A percentile compares a stretch with the other conserved stretches of the same genome.
Conservation (phyloP, 495 filamentous ascomycete species). For the Chlorociboria aeruginascens region DNA sequence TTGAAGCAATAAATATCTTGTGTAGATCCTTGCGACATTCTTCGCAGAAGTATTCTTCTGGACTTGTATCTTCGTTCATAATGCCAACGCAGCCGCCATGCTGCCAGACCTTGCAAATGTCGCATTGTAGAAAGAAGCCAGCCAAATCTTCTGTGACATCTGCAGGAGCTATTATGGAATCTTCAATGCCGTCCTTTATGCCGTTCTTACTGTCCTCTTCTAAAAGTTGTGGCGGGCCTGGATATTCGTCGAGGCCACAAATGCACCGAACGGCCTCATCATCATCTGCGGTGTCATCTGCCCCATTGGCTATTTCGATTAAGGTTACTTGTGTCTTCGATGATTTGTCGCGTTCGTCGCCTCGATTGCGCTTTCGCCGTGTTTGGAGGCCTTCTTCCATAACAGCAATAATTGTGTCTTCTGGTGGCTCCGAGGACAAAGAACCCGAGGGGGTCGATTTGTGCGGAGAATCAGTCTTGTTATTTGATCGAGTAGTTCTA, state of each 20-base stretch:
- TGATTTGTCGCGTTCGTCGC: constrained; percentile 44
- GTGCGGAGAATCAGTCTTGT: constrained; percentile 60
- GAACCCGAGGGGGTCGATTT: constrained; percentile 61
- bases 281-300: constrained; percentile 64
- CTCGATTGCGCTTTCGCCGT: constrained; percentile 59
- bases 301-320: constrained; percentile 36
- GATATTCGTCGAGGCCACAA: constrained; percentile 89
- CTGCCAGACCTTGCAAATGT: constrained; percentile 96
- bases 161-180: constrained; percentile 48
- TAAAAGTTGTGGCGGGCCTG: constrained; percentile 62
- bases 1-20: constrained; percentile 60
- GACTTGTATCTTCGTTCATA: constrained; percentile 80
- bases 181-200: constrained; percentile 35
- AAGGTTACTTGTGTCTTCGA: constrained; percentile 38
- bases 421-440: constrained; percentile 66
- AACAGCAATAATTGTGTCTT: constrained; percentile 44
- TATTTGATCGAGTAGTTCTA: constrained; percentile 55
- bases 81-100: constrained; percentile 98
- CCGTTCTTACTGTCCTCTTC: constrained; percentile 45
- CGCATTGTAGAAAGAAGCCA: constrained; percentile 96
- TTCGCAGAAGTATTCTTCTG: constrained; percentile 97
- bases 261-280: constrained; percentile 92
- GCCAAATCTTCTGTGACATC: constrained; percentile 73
- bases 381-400: constrained; percentile 55
- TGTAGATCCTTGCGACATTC: constrained; percentile 86